Conservation (phyloP, 2,329 filamentous ascomycete genomes). For the Furcasterigmium furcatum region DNA sequence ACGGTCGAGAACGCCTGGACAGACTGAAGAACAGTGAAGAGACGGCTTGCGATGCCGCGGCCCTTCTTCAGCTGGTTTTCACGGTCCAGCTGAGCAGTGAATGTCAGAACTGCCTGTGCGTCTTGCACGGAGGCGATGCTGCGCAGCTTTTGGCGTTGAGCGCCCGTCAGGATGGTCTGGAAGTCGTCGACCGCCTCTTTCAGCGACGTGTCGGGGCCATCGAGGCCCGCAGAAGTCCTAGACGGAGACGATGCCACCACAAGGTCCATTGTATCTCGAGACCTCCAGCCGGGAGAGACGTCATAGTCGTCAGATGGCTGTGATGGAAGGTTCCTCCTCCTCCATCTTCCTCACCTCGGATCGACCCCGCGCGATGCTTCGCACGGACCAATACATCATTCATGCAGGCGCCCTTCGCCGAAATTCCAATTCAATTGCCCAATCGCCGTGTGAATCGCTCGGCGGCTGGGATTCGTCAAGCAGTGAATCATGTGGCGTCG, state of each 20-base stretch:
- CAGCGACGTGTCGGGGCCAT: not conserved
- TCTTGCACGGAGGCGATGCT: slow-evolving; percentile 16
- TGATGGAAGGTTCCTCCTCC: not conserved
- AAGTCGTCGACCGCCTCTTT: not conserved
- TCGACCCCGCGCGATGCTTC: not conserved
- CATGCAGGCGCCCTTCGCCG: too few species aligned
- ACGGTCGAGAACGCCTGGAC: slow-evolving; percentile 31
- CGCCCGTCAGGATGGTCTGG: not conserved
- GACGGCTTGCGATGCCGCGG: slow-evolving; percentile 21
- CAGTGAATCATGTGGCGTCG: too few species aligned
- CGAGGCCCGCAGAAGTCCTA: too few species aligned
- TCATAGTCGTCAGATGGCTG: not conserved
- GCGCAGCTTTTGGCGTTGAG: not conserved
- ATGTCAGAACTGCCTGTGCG: slow-evolving; percentile 23
- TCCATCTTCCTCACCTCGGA: not conserved
- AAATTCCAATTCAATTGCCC: too few species aligned
- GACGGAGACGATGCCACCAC: too few species aligned
- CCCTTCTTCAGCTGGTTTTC: slow-evolving; percentile 16
- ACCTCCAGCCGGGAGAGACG: not conserved
- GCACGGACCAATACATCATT: too few species aligned
- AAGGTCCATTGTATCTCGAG: too few species aligned
- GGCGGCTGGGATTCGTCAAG: too few species aligned
- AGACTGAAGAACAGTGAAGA: slow-evolving; percentile 29
- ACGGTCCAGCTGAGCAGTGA: slow-evolving; percentile 27
- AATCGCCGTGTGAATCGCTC: too few species aligned